Base-by-base conservation (phyloP, 768 basidiomycete species). In the Porpolomopsis calyptriformis region DNA sequence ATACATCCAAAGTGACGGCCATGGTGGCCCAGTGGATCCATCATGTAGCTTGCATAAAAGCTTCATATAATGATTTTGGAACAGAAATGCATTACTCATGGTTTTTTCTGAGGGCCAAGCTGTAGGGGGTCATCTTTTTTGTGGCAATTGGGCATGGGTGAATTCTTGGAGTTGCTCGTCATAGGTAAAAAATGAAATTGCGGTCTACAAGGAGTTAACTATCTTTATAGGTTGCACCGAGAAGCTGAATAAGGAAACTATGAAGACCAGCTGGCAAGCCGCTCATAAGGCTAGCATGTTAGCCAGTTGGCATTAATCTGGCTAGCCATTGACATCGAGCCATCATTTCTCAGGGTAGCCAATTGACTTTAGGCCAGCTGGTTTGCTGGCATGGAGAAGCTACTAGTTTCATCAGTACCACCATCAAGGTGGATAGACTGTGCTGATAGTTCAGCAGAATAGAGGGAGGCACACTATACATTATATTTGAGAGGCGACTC, bases 1-100 rank as follows among this genome's bases (percentile, higher is more conserved):
- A 49, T 50, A 26, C 47, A 8, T 2, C 57, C 49, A 20, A 60
- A 60, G 27, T 60, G 58, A 2, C 37, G 41, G 3, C 58, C 52
- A 36, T 56, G 48, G 23, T 57, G 54, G 14, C 52, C 48, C 19
- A 58, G 29, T 6, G 52, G 55, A 48, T 54, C 56, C 2, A 50
- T 49, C 19, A 19, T 20, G 9, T 24, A 29, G 3, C 52, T 52
- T n/a, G 6, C 22, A 23, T 10, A 40, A 20, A 4, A 18, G 20
- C 23, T 4, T 31, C 29, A 14, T 26, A 40, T 45, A 29, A n/a
- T n/a, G n/a, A n/a, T n/a, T n/a, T n/a, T 40, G 24, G 16, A 42
- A 27, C 18, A 27, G 12, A 33, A 23, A 22, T 23, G 22, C 10
- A n/a, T 12, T 14, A 43, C 43, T 25, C 24, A 52, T 23, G 41